Evolutionary conservation across 257 asterid genomes (phyloP).

Genomic region (Solanum gracilifrons): DNA sequence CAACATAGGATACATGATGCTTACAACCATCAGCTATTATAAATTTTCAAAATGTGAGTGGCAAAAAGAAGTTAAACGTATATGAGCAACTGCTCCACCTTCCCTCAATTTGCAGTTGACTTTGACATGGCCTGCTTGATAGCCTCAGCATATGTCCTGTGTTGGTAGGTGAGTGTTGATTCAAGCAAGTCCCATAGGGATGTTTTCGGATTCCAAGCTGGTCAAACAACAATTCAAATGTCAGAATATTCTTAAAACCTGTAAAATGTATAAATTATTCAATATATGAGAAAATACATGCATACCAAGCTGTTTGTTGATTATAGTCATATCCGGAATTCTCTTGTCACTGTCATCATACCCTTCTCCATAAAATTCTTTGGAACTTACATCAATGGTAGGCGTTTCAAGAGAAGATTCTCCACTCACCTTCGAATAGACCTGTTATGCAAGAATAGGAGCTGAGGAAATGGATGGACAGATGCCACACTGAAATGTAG

Average conservation of each 20-base stretch:
- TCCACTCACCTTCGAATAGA: slow-evolving; percentile 75
- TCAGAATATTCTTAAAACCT: neutral
- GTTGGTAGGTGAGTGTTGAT: slow-evolving; percentile 69
- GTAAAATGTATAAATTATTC: neutral
- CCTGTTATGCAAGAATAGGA: slow-evolving; percentile 27
- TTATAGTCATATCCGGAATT: slow-evolving; percentile 94
- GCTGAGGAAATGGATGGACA: neutral
- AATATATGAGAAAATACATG: neutral
- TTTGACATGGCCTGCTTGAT: slow-evolving; percentile 55
- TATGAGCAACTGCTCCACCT: neutral
- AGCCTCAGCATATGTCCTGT: slow-evolving; percentile 68
- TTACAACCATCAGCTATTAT: slow-evolving; percentile 3
- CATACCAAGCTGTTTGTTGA: slow-evolving; percentile 82
- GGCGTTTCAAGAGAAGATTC: slow-evolving; percentile 59
- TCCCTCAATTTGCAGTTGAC: slow-evolving; percentile 35
- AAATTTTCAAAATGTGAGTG: neutral
- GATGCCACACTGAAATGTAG: neutral
- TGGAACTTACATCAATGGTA: slow-evolving; percentile 72
- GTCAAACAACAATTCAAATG: neutral
- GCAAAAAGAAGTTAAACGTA: neutral
- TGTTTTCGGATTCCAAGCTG: slow-evolving; percentile 69
- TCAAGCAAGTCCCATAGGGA: slow-evolving; percentile 66
- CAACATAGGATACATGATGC: slow-evolving; percentile 1
- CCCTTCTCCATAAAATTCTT: slow-evolving; percentile 93
- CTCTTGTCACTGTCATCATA: slow-evolving; percentile 95